Percentiles rank a stretch among this genome's conserved stretches.
Evolutionary conservation across 495 filamentous ascomycete genomes (phyloP).

Genomic region (Cudoniella acicularis): DNA sequence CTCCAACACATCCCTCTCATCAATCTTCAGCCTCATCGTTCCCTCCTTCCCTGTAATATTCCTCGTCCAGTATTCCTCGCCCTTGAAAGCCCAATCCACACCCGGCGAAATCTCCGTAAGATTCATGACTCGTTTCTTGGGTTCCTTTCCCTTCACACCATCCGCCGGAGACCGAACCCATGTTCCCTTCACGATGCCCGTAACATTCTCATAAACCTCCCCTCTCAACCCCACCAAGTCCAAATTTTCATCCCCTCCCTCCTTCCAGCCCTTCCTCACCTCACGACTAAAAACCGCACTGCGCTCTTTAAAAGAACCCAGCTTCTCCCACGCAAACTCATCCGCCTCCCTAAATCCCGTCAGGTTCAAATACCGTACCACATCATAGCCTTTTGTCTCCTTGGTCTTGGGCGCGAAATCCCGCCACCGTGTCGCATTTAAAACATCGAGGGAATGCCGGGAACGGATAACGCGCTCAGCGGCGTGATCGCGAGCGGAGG

Average conservation of each 20-base stretch:
- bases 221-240: conserved; percentile 8
- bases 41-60: conserved; percentile 64
- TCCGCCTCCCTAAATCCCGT: conserved; percentile 71
- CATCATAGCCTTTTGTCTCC: conserved; percentile 26
- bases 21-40: conserved; percentile 48
- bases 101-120: conserved; percentile 42
- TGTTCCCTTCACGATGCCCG: conserved; percentile 68
- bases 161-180: conserved; percentile 63
- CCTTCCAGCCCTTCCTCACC: background rate
- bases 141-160: conserved; percentile 19
- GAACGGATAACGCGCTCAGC: conserved; percentile 42
- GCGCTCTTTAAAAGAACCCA: conserved; percentile 52
- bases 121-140: conserved; percentile 28
- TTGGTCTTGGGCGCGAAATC: conserved; percentile 57
- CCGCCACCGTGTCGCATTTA: conserved; percentile 71
- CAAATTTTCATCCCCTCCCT: conserved; percentile 4
- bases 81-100: conserved; percentile 31
- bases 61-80: conserved; percentile 51
- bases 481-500: conserved; percentile 34
- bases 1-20: conserved; percentile 47
- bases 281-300: conserved; percentile 42
- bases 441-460: conserved; percentile 54
- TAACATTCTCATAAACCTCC: conserved; percentile 68
- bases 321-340: conserved; percentile 67
- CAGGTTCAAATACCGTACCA: conserved; percentile 65